These are phyloP conservation scores for Geotrichum restrictum DNA, from an alignment of 1,139 yeast genomes.

Conservation along the genomic window DNA sequence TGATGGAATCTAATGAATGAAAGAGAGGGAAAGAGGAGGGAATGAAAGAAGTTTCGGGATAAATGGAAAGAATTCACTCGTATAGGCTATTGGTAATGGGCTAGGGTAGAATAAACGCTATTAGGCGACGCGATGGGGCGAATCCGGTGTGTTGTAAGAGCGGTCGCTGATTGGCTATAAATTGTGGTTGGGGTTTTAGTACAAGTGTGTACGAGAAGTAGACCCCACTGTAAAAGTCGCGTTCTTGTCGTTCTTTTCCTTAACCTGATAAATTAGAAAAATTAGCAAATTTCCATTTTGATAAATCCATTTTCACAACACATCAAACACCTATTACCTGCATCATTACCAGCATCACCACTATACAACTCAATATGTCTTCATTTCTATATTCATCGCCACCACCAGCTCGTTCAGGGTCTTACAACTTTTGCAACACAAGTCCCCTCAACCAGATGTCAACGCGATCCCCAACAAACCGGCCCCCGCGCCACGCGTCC, in stretches of 20 bases:
- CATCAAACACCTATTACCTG: too few species aligned
- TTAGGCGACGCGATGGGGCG: too few species aligned
- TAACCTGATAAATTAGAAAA: too few species aligned
- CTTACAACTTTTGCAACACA: background rate
- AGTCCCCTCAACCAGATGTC: slow-evolving; percentile 1
- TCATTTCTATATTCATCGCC: slow-evolving; percentile 10
- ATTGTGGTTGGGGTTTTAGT: too few species aligned
- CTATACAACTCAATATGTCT: slow-evolving; percentile 1
- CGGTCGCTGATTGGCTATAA: too few species aligned
- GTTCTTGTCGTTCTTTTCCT: too few species aligned
- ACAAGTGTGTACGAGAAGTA: too few species aligned
- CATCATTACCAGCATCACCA: too few species aligned
- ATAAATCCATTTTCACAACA: too few species aligned
- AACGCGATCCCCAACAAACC: slow-evolving; percentile 5
- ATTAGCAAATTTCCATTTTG: too few species aligned
- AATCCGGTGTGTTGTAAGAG: too few species aligned
- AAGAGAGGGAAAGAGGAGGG: background rate
- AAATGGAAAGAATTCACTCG: background rate
- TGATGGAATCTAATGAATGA: background rate
- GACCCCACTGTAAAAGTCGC: too few species aligned
- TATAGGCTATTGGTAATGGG: background rate
- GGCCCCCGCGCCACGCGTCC: background rate
- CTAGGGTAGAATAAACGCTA: background rate
- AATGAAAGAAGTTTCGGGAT: background rate
- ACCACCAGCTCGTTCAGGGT: slow-evolving; percentile 8